Base-by-base conservation (phyloP, 345 rosid species). In the Combretum micranthum region DNA sequence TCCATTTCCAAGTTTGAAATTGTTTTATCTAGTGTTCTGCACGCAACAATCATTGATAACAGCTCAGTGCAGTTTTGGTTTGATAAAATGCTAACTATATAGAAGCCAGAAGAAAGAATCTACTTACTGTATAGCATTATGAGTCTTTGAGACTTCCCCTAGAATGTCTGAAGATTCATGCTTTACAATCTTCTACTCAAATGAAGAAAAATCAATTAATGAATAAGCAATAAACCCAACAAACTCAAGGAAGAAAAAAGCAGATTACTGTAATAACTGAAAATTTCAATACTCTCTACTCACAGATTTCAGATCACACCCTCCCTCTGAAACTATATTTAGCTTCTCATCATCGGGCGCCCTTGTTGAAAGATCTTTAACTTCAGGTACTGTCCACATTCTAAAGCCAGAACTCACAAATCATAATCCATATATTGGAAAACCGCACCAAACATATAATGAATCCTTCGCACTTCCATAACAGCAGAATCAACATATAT, bases 361-460 rank as follows among this genome's bases (percentile, higher is more conserved):
- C 47, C 66, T 76, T 50, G 77, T 66, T 26, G 84, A 65, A 52
- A 80, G 53, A 61, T 58, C 66, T 68, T 67, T 79, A 57, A 67
- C 79, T 72, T 93, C 97, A 14, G 99, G 95, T 53, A 85, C 82
- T 4, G 73, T 62, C 96, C 90, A 83, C 90, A 87, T 85, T 77
- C 99, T 93, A 50, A 59, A 21, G 25, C 47, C 67, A 72, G 12
- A 53, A 53, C 37, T 37, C 57, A n/a, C 21, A 17, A 32, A 53
- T 53, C 44, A 53, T 12, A 17, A 39, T 15, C 57, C 45, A 11
- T 0, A 32, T 32, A 32, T 32, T 32, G 39, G 7, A 32, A 32
- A 32, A 32, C 9, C 9, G 39, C 39, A 32, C 9, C 39, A 4
- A 32, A 32, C 39, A 4, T 32, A 32, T 32, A 32, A 32, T 32